These are phyloP conservation scores for Saturnispora saitoi DNA, from an alignment of 805 yeast species.

Conservation along the genomic window DNA sequence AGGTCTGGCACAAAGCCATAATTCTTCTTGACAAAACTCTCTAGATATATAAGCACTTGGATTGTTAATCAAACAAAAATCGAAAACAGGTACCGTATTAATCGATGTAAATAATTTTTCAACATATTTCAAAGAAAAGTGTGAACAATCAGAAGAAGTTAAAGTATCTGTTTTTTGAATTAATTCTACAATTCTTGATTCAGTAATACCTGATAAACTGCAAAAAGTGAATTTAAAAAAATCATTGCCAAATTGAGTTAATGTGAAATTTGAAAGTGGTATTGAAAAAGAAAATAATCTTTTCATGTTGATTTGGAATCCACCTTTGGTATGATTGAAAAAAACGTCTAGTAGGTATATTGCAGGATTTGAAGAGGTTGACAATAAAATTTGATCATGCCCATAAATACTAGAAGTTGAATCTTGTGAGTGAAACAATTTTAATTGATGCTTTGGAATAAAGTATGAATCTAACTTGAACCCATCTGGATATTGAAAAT, in stretches of 20 bases:
- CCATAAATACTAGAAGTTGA: slow-evolving; percentile 12
- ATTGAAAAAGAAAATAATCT: slow-evolving; percentile 20
- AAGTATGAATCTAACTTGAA: slow-evolving; percentile 19
- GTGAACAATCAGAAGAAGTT: neutral
- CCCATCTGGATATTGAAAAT: slow-evolving; percentile 8
- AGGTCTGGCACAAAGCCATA: slow-evolving; percentile 26
- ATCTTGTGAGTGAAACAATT: slow-evolving; percentile 15
- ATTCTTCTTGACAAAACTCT: slow-evolving; percentile 19
- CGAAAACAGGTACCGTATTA: slow-evolving; percentile 24
- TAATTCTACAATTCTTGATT: slow-evolving; percentile 17
- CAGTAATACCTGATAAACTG: slow-evolving; percentile 22
- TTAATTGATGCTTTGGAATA: slow-evolving; percentile 18
- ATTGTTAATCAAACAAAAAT: slow-evolving; percentile 17
- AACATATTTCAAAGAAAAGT: slow-evolving; percentile 15
- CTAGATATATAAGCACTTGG: slow-evolving; percentile 14
- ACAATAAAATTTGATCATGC: slow-evolving; percentile 26
- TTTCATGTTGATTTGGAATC: slow-evolving; percentile 14
- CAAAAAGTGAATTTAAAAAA: slow-evolving; percentile 17
- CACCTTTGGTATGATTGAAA: slow-evolving; percentile 13
- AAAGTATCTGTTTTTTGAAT: slow-evolving; percentile 11
- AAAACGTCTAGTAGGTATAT: slow-evolving; percentile 24
- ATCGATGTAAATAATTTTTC: slow-evolving; percentile 16
- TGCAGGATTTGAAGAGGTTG: slow-evolving; percentile 14
- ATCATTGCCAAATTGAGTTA: slow-evolving; percentile 16
- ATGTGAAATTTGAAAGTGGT: slow-evolving; percentile 17